Evolutionary conservation across 1,139 yeast species (phyloP).

Genomic region (Magnusiomyces paraingens): DNA sequence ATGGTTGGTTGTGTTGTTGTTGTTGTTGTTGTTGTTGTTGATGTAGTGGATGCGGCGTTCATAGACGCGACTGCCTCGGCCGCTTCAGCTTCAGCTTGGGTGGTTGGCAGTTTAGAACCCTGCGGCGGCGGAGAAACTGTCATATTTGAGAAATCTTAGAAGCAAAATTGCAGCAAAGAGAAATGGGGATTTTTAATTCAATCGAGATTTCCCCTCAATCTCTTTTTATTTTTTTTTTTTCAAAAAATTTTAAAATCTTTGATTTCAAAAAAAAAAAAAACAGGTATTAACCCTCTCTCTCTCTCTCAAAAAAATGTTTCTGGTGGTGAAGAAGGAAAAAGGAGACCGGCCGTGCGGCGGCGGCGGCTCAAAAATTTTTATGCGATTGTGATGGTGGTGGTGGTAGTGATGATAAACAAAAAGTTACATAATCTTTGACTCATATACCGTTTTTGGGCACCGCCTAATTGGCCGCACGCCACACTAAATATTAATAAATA

Average conservation of each 20-base stretch:
- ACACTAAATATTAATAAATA: too few relatives aligned
- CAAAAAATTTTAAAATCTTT: background rate
- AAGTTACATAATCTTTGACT: too few relatives aligned
- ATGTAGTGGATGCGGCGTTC: conserved; percentile 5
- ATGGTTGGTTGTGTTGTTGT: background rate
- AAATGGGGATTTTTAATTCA: background rate
- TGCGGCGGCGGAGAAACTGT: background rate
- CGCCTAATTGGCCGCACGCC: too few relatives aligned
- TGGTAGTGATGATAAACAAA: too few relatives aligned
- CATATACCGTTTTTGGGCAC: too few relatives aligned
- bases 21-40: too few relatives aligned
- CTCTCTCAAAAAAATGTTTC: too few relatives aligned
- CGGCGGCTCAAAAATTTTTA: background rate
- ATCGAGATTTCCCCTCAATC: background rate
- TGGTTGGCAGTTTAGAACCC: background rate
- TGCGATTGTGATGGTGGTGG: too few relatives aligned
- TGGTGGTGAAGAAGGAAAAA: too few relatives aligned
- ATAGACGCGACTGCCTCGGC: conserved; percentile 17
- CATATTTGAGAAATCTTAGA: background rate
- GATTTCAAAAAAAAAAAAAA: conserved; percentile 1
- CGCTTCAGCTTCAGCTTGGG: conserved; percentile 15
- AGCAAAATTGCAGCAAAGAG: background rate
- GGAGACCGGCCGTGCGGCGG: background rate
- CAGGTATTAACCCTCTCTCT: background rate
- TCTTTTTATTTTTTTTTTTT: conserved; percentile 1